Base-by-base conservation (phyloP, 1,139 yeast species). In the Tardiomyces digboiensis region DNA sequence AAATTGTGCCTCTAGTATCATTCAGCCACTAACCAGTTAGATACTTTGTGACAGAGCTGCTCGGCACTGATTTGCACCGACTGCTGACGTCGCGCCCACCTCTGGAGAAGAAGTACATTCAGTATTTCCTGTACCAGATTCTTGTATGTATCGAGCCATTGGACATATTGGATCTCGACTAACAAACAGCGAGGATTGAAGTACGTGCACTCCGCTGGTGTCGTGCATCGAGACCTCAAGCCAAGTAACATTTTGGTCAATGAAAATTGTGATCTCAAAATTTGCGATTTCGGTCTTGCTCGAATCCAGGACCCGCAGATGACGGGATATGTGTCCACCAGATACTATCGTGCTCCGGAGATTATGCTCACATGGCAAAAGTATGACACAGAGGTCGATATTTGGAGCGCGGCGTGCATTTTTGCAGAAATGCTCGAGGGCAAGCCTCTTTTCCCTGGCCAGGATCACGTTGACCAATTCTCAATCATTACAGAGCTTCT, bases 291-390 rank as follows among this genome's bases (percentile, higher is more conserved):
- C 62, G 98, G 98, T 21, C 72, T 91, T 50, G 97, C 97, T 29
- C 76, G 98, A 62, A 85, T 91, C 61, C 97, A 91, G 70, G 97
- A 91, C 66, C 96, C 97, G 12, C 97, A 91, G 64, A 91, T 91
- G 98, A 91, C 98, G 1, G 99, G 98, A 26, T 91, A 91, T 64
- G 98, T 91, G 16, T 83, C 95, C 18, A 91, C 99, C 2, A 70
- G 99, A 58, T 93, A 91, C 72, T 91, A 91, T 65, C 76, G 99
- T 53, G 99, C 98, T 0, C 99, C 98, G 1, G 99, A 91, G 66
- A 91, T 91, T 65, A 91, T 91, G 99, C 75, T 91, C 54, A 89
- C 97, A 21, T 91, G 99, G 99, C 99, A 91, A 65, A 89, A 93
- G 65, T 91, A 91, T 68, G 97, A 91, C 61, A 83, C 88, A n/a